phyloP scores from a whole-genome alignment of 202 grass and related monocot genomes.

The Cymbopogon flexuosus region DNA sequence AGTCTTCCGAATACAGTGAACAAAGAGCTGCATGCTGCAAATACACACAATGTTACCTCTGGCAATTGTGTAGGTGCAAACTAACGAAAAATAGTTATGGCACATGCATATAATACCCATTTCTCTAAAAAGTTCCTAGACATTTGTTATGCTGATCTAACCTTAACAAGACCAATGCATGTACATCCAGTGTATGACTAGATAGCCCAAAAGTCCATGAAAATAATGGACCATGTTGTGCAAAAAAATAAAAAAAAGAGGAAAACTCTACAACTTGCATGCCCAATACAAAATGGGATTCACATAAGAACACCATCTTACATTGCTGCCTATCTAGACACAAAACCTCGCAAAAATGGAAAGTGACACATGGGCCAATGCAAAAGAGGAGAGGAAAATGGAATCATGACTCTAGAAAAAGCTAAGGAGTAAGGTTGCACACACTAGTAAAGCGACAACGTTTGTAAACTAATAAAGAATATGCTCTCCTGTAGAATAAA shows the following conservation, averaged over 20 bases:
- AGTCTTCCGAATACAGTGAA: not conserved
- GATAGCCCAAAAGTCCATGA: not conserved
- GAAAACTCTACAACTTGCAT: not conserved
- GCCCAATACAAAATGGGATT: not conserved
- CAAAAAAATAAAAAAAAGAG: not conserved
- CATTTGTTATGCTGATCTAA: not conserved
- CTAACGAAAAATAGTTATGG: not conserved
- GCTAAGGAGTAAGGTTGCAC: not conserved
- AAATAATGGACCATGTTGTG: not conserved
- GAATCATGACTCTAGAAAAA: not conserved
- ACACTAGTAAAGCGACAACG: not conserved
- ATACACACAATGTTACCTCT: not conserved
- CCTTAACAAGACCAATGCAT: not conserved
- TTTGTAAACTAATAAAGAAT: not conserved
- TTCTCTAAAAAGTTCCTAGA: not conserved
- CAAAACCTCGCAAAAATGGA: not conserved
- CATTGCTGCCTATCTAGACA: not conserved
- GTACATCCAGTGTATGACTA: not conserved
- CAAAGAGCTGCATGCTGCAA: not conserved
- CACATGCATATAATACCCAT: not conserved
- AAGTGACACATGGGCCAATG: not conserved
- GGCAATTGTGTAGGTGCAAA: not conserved
- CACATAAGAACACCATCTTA: not conserved
- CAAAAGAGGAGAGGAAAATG: slow-evolving; percentile 24
- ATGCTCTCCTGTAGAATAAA: not conserved